These are phyloP conservation scores for Amphibolis antarctica DNA, from an alignment of 106 monocot genomes.

Conservation along the genomic window DNA sequence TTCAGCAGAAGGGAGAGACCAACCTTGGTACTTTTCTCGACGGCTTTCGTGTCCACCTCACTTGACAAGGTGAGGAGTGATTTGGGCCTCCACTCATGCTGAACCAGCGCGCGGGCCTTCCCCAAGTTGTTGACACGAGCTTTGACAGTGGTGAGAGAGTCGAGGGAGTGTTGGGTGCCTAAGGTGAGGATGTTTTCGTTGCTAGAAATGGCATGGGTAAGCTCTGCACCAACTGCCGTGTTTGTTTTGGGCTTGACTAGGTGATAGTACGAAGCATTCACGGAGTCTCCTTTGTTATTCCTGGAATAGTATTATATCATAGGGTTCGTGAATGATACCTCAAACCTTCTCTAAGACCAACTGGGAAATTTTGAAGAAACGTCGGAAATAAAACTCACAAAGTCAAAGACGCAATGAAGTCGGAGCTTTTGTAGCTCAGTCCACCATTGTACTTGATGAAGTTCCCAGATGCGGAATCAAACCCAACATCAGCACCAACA, in stretches of 20 bases:
- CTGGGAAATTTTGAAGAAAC: neutral
- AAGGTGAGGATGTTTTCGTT: slow-evolving; percentile 76
- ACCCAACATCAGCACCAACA: slow-evolving; percentile 63
- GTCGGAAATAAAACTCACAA: slow-evolving; percentile 36
- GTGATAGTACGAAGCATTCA: slow-evolving; percentile 65
- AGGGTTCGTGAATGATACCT: neutral
- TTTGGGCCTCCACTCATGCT: slow-evolving; percentile 86
- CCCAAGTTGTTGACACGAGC: slow-evolving; percentile 81
- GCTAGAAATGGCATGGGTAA: slow-evolving; percentile 59
- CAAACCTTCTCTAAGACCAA: neutral
- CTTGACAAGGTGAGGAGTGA: slow-evolving; percentile 73
- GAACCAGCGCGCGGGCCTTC: slow-evolving; percentile 71
- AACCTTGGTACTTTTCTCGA: slow-evolving; percentile 78
- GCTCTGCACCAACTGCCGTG: slow-evolving; percentile 85
- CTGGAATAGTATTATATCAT: slow-evolving; percentile 21
- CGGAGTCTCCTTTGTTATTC: slow-evolving; percentile 74
- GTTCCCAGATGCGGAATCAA: slow-evolving; percentile 71
- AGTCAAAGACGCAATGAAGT: slow-evolving; percentile 53
- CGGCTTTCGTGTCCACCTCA: slow-evolving; percentile 81
- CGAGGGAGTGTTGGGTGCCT: slow-evolving; percentile 74
- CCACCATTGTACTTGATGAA: slow-evolving; percentile 86
- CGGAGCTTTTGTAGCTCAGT: slow-evolving; percentile 45
- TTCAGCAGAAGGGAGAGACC: slow-evolving; percentile 73
- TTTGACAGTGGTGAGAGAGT: slow-evolving; percentile 62
- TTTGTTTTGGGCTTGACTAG: slow-evolving; percentile 40